A percentile compares a stretch with the other conserved stretches of the same genome.
Evolutionary conservation across 148 eudicot species (phyloP).

Genomic region (Drosera capensis): DNA sequence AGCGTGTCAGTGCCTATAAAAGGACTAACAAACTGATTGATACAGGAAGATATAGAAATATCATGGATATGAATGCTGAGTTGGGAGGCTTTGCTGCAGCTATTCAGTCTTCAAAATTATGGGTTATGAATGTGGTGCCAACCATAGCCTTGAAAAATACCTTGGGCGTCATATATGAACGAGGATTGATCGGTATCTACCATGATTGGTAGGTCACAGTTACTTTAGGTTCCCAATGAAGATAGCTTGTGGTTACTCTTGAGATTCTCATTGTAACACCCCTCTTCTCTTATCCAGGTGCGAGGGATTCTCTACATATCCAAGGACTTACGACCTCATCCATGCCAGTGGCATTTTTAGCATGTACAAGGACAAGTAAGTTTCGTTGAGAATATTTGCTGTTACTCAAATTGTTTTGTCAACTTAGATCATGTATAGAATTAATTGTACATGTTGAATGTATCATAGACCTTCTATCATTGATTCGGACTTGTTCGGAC

Average conservation of each 20-base stretch:
- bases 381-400: background rate
- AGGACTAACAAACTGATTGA: constrained; percentile 17
- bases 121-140: constrained; percentile 39
- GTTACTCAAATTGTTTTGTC: background rate
- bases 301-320: constrained; percentile 37
- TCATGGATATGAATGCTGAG: constrained; percentile 33
- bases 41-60: constrained; percentile 24
- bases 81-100: constrained; percentile 31
- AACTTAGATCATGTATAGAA: too few species aligned
- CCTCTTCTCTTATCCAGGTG: constrained; percentile 16
- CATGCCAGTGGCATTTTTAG: constrained; percentile 32
- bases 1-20: constrained; percentile 26
- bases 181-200: constrained; percentile 34
- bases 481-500: too few species aligned
- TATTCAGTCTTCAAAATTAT: constrained; percentile 17
- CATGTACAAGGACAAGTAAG: constrained; percentile 32
- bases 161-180: constrained; percentile 19
- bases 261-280: background rate
- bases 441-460: too few species aligned
- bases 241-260: background rate
- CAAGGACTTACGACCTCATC: constrained; percentile 32
- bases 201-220: constrained; percentile 21
- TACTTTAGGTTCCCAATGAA: background rate
- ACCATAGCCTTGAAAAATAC: constrained; percentile 22
- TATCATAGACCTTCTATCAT: too few species aligned